Base-by-base conservation (phyloP, 1,284 basidiomycete genomes). In the Boletellus dicymbophilus region DNA sequence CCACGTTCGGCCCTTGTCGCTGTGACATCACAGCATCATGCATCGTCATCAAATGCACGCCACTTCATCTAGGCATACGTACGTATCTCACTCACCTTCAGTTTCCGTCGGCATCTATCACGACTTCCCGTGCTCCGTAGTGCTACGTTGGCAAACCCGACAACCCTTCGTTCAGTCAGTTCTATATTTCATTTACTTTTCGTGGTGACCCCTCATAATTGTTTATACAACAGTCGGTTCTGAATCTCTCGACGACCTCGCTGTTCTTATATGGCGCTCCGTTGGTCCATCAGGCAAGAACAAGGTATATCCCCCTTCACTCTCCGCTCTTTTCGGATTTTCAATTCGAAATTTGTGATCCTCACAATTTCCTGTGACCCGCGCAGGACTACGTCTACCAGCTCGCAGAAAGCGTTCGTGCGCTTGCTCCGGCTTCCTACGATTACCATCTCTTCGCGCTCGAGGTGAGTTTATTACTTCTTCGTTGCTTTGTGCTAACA, bases 251-350 rank as follows among this genome's bases (percentile, higher is more conserved):
- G 81, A 87, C 46, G 57, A 58, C 8, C 79, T 94, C 9, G 84
- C 90, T 0, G 65, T 78, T 44, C 76, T 75, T 15, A 94, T 95
- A 48, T 90, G 84, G 77, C 70, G 70, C 23, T 87, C 88, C 2
- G 76, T 82, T 0, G 93, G 93, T 1, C 92, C 92, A 0, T 93
- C 91, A 0, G 93, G 93, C 1, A 79, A 72, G 3, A 95, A 95
- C 72, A 92, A 92, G 75, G 88, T 83, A 42, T 12, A 6, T n/a
- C 28, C 3, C 1, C 16, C 12, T 26, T 22, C 0, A 2, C 20
- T 10, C n/a, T 9, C 20, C 10, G 3, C 6, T 27, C 8, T n/a
- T 5, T 37, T 37, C 11, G 42, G 16, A 5, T 11, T 12, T 12
- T 12, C 5, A 2, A 40, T 37, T 18, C 28, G 6, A 21, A 26